Conservation (phyloP, 2,329 filamentous ascomycete genomes). For the Pyricularia pennisetigena region DNA sequence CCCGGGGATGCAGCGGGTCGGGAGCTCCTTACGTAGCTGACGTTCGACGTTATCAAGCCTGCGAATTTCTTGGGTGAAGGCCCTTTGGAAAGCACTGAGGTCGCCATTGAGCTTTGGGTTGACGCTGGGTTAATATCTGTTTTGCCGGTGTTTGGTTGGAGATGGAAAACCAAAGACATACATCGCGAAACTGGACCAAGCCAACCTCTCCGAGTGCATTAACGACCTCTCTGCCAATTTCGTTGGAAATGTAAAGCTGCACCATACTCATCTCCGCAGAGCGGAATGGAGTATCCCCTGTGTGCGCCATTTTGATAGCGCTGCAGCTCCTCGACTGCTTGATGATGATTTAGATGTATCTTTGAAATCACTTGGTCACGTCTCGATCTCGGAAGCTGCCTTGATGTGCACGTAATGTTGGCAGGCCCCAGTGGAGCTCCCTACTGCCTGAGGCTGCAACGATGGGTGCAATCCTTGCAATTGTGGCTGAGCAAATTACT, state of each 20-base stretch:
- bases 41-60: constrained; percentile 96
- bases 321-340: constrained; percentile 9
- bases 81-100: constrained; percentile 88
- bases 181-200: constrained; percentile 94
- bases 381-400: background rate
- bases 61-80: constrained; percentile 95
- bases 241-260: constrained; percentile 98
- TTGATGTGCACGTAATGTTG: background rate
- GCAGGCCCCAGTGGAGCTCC: background rate
- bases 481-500: background rate
- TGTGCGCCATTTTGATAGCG: constrained; percentile 45
- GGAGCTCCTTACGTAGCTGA: constrained; percentile 67
- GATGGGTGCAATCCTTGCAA: background rate
- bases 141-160: background rate
- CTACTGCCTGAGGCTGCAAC: background rate
- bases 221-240: constrained; percentile 96
- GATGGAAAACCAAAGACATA: constrained; percentile 33
- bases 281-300: constrained; percentile 93
- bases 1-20: background rate
- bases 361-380: background rate
- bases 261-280: constrained; percentile 99
- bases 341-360: background rate
- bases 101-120: constrained; percentile 72
- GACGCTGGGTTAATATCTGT: background rate
- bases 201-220: constrained; percentile 94